Evolutionary conservation across 306 rosid genomes (phyloP).

Genomic region (Prinsepia uniflora): DNA sequence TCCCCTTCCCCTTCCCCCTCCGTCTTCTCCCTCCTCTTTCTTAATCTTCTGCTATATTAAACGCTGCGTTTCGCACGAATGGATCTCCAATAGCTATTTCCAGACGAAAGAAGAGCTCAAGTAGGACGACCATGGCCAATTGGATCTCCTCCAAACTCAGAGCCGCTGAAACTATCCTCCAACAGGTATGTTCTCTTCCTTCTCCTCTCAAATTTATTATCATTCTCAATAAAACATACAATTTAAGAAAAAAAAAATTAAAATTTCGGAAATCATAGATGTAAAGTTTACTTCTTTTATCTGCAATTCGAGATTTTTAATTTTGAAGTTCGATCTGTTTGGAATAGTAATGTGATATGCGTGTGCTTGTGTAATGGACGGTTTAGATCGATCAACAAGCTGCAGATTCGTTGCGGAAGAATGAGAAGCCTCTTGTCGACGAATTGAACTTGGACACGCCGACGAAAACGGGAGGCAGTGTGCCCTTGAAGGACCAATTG

Average conservation of each 20-base stretch:
- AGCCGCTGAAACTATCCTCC: conserved; percentile 92
- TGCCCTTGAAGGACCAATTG: conserved; percentile 81
- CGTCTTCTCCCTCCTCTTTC: not conserved
- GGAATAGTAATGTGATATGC: conserved; percentile 1
- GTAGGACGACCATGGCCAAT: conserved; percentile 57
- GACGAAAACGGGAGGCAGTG: conserved; percentile 36
- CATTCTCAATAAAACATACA: not conserved
- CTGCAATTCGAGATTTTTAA: not conserved
- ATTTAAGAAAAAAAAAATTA: not conserved
- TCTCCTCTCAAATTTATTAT: not conserved
- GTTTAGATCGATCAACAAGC: conserved; percentile 97
- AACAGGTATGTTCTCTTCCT: conserved; percentile 52
- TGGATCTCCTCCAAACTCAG: conserved; percentile 98
- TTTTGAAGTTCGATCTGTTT: not conserved
- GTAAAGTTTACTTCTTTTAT: not conserved
- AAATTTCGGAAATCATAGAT: not conserved
- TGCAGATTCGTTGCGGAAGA: conserved; percentile 83
- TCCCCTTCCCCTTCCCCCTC: not conserved
- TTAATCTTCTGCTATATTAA: not conserved
- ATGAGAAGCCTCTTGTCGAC: conserved; percentile 50
- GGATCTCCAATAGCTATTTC: not conserved
- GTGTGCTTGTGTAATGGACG: conserved; percentile 30
- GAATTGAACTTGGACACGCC: conserved; percentile 44
- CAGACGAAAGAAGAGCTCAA: conserved; percentile 16
- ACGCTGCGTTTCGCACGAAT: conserved; percentile 24